These are phyloP conservation scores for Penicillium sp. DNA, from an alignment of 2,329 filamentous ascomycete species.

Conservation along the genomic window DNA sequence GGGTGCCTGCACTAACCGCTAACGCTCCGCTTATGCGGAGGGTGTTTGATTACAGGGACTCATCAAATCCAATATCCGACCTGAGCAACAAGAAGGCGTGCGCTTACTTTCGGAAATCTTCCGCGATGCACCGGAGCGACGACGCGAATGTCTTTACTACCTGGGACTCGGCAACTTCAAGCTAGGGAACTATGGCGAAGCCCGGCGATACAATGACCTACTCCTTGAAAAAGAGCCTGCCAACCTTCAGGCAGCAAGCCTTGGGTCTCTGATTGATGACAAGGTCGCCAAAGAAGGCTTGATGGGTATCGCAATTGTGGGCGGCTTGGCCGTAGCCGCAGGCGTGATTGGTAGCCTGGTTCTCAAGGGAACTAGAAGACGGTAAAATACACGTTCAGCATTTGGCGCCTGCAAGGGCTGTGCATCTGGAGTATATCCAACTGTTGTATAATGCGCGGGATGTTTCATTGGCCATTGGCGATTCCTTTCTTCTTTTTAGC, in stretches of 20 bases:
- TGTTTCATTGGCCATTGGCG: slow-evolving; percentile 14
- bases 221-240: slow-evolving; percentile 86
- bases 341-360: slow-evolving; percentile 90
- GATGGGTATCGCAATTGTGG: slow-evolving; percentile 91
- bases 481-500: slow-evolving; percentile 9
- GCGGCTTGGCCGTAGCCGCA: slow-evolving; percentile 86
- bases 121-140: slow-evolving; percentile 85
- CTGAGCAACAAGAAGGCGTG: slow-evolving; percentile 92
- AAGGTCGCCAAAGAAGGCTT: slow-evolving; percentile 94
- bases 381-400: slow-evolving; percentile 32
- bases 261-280: slow-evolving; percentile 88
- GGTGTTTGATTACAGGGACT: slow-evolving; percentile 64
- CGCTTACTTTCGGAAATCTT: slow-evolving; percentile 96
- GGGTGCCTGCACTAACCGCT: slow-evolving; percentile 3
- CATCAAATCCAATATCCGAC: slow-evolving; percentile 83
- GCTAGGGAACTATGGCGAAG: slow-evolving; percentile 95
- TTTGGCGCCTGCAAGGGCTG: slow-evolving; percentile 21
- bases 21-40: slow-evolving; percentile 15
- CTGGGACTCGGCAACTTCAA: slow-evolving; percentile 97
- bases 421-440: slow-evolving; percentile 11
- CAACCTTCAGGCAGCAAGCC: slow-evolving; percentile 86
- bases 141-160: slow-evolving; percentile 98
- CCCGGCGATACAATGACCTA: slow-evolving; percentile 89
- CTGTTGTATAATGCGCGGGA: slow-evolving; percentile 12
- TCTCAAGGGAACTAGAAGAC: slow-evolving; percentile 72